Conservation (phyloP, 208 protist species). For the Leishmania tarentolae region DNA sequence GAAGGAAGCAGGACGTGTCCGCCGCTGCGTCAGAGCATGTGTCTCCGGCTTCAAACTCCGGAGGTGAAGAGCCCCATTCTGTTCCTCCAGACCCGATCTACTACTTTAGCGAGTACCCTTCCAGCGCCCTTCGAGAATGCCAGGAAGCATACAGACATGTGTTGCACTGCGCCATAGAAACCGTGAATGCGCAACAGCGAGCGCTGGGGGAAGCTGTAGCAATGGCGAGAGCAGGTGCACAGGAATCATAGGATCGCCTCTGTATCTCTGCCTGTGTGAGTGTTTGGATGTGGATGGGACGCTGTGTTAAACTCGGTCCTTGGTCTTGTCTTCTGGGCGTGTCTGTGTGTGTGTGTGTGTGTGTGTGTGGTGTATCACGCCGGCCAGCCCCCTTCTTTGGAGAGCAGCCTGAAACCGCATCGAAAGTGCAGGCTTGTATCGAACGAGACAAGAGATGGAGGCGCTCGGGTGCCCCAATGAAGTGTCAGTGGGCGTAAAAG, state of each 20-base stretch:
- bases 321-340: neutral
- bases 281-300: neutral
- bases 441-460: neutral
- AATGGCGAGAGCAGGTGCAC: neutral
- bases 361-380: neutral
- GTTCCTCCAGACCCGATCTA: slow-evolving; percentile 35
- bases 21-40: neutral
- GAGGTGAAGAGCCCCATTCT: neutral
- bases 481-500: neutral
- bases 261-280: neutral
- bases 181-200: slow-evolving; percentile 48
- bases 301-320: too few species aligned
- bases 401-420: neutral
- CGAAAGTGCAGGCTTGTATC: neutral
- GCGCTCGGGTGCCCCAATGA: neutral
- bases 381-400: neutral
- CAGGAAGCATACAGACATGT: slow-evolving; percentile 48
- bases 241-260: neutral
- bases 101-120: slow-evolving; percentile 46
- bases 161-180: slow-evolving; percentile 37
- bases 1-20: neutral
- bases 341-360: neutral
- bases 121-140: slow-evolving; percentile 45
- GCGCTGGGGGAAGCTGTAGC: slow-evolving; percentile 31
- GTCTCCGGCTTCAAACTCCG: neutral